Evolutionary conservation across 2,329 filamentous ascomycete genomes (phyloP).

Genomic region (Cercospora brassicicola): DNA sequence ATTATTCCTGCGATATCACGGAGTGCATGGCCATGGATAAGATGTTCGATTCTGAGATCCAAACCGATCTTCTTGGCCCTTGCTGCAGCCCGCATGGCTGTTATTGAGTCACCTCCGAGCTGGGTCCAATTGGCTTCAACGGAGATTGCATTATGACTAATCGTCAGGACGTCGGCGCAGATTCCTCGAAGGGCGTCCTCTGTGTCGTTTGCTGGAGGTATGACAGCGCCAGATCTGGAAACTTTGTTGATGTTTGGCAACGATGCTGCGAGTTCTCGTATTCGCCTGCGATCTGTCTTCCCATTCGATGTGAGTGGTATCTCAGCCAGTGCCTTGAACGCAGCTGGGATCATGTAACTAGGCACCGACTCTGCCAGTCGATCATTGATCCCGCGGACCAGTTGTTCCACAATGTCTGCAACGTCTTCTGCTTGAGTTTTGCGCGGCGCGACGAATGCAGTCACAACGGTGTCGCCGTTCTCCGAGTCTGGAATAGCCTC

Average conservation of each 20-base stretch:
- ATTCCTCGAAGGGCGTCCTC: not conserved
- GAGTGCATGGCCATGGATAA: not conserved
- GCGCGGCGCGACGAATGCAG: not conserved
- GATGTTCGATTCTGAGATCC: not conserved
- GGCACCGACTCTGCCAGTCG: not conserved
- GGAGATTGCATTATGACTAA: not conserved
- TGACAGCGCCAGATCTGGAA: not conserved
- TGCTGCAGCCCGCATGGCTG: not conserved
- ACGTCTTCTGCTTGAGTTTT: not conserved
- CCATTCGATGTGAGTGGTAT: conserved; percentile 72
- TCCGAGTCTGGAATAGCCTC: not conserved
- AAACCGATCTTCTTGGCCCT: not conserved
- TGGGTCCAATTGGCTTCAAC: not conserved
- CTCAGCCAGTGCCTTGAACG: conserved; percentile 65
- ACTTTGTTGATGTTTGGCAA: not conserved
- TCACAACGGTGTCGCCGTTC: conserved; percentile 4
- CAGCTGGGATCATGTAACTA: conserved; percentile 76
- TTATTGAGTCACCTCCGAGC: not conserved
- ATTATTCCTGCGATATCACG: not conserved
- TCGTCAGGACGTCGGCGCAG: not conserved
- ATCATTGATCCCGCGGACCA: not conserved
- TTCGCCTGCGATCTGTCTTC: conserved; percentile 63
- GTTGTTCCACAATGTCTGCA: not conserved
- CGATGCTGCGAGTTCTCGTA: not conserved
- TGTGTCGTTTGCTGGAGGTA: not conserved